Evolutionary conservation across 1,284 basidiomycete species (phyloP), one percentile per base, ranked within the genome.

Genomic region (Leccinum proliferum): DNA sequence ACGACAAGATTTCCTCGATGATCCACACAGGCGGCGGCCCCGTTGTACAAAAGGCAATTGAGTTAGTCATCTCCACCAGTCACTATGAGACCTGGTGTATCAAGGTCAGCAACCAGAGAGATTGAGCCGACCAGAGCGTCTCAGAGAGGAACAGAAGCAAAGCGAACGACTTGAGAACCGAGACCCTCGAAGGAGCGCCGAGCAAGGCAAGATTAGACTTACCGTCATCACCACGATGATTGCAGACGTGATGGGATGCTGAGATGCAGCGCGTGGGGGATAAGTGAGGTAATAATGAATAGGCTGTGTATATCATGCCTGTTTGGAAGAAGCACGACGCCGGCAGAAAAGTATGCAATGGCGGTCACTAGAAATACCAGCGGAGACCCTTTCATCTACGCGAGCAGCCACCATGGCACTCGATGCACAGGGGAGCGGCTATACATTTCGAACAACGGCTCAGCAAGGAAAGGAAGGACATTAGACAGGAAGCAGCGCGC

Each of bases 1-100:
- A 94, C 3, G 87, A 85, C 18, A 99, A 75, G 37, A 98, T 94
- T 75, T 98, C 96, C 73, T 98, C 95, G 21, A 99, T 90, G 66
- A 98, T 96, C 94, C 95, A 98, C 1, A 21, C 15, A 72, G 52
- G 9, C 66, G 63, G 5, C 68, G 21, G 21, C 21, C 21, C 21
- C 71, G 32, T 73, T 72, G 55, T 68, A 68, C 37, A 72, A 37
- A 32, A 63, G 60, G 10, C 64, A 60, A 35, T 48, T 53, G 35
- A 68, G 57, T n/a, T 34, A 35, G 21, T 29, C 53, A 18, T 67
- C 60, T 5, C 67, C 67, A 0, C 67, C 67, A 29, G 67, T 8
- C 57, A 61, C 67, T 8, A 67, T 64, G 12, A 67, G 64, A 32
- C 59, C 64, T 66, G 11, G 18, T 34, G 15, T 9, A 29, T 35